Conservation (phyloP, 768 basidiomycete genomes). For the Imleria badia region DNA sequence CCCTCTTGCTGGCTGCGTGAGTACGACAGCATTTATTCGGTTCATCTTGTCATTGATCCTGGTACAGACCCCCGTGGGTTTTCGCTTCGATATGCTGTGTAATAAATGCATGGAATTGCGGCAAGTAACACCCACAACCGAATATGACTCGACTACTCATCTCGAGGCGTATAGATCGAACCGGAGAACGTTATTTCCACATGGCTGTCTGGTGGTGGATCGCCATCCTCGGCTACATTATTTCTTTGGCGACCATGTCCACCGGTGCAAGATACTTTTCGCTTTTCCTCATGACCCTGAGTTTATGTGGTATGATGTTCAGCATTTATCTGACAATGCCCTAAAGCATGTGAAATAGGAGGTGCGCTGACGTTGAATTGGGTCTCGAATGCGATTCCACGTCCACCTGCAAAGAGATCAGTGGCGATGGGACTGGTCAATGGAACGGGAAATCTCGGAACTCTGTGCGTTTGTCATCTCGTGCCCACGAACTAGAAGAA, state of each 20-base stretch:
- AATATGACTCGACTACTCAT: background rate
- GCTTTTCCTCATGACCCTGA: constrained; percentile 63
- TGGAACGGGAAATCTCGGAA: constrained; percentile 56
- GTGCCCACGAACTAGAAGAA: background rate
- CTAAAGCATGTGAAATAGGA: constrained; percentile 25
- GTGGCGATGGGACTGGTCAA: constrained; percentile 66
- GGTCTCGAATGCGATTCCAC: constrained; percentile 60
- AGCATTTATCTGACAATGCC: background rate
- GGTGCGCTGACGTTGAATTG: constrained; percentile 51
- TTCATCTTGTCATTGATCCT: background rate
- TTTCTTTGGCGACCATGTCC: constrained; percentile 51
- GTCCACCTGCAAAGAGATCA: constrained; percentile 53
- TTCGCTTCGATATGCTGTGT: constrained; percentile 49
- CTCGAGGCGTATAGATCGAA: constrained; percentile 40
- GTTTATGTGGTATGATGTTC: constrained; percentile 39
- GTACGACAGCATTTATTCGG: constrained; percentile 12
- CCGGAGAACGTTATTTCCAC: constrained; percentile 68
- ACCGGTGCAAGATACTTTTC: constrained; percentile 56
- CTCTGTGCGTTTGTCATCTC: constrained; percentile 42
- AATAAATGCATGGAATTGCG: constrained; percentile 57
- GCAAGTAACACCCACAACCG: constrained; percentile 15
- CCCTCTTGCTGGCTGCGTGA: constrained; percentile 60
- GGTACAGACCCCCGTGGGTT: constrained; percentile 61
- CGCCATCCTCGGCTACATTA: constrained; percentile 58
- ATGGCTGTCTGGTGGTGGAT: constrained; percentile 56